Base-by-base conservation (phyloP, 2,329 filamentous ascomycete genomes). In the Neonectria faginata region DNA sequence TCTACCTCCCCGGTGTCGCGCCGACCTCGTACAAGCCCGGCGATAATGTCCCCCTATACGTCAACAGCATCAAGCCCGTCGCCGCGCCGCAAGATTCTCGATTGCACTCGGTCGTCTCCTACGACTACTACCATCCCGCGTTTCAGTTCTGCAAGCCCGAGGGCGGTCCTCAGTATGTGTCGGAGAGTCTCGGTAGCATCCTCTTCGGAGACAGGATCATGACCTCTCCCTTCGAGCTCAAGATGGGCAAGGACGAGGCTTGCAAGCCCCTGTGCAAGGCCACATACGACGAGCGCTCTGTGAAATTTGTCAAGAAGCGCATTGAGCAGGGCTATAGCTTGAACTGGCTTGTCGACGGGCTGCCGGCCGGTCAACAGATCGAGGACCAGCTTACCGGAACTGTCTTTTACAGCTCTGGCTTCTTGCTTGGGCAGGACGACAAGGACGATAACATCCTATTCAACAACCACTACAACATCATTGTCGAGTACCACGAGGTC, bases 141-240 rank as follows among this genome's bases (percentile, higher is more conserved):
- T 97, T 99, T 80, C 89, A 92, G 76, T 97, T 97, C 83, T 99
- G 96, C 80, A 82, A 87, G 72, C 96, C 95, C 2, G 82, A 91
- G 60, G 89, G 85, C 65, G 93, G 93, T 2, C 90, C 94, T 9
- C 80, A 94, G 77, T 87, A 92, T 82, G 89, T 97, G 22, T 90
- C 92, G 44, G 96, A 97, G 81, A 80, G 79, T 66, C 80, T 99
- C 68, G 96, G 96, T 25, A 97, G 95, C 84, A 99, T 99, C 76
- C 81, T 99, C 56, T 99, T 99, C 73, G 96, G 96, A 71, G 96
- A 99, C 81, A 89, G 96, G 61, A 99, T 99, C 82, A 93, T 93
- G 82, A 97, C 93, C n/a, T 98, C 95, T 39, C 93, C 95, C 0
- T 97, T 97, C 76, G 89, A 97, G 76, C 84, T 98, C 65, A 87